phyloP scores from a whole-genome alignment of 441 rosid species.

The Pelargonium myrrhifolium region DNA sequence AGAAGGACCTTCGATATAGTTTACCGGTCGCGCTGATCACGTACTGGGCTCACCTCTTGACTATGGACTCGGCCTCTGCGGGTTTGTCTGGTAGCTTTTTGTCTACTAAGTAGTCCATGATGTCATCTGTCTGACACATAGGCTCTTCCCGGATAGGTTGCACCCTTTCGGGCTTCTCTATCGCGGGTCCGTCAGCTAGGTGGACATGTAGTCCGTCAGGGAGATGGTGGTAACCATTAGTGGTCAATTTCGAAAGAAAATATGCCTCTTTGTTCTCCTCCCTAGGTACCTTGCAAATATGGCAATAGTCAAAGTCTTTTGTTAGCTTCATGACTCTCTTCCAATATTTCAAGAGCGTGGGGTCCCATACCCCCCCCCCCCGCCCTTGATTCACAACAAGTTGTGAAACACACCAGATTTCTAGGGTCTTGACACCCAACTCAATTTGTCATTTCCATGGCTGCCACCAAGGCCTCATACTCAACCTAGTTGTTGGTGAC shows the following conservation, averaged over 20 bases:
- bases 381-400: background rate
- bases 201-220: no score
- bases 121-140: no score
- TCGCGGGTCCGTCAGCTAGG: no score
- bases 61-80: no score
- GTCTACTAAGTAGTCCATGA: no score
- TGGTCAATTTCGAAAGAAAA: background rate
- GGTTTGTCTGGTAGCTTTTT: no score
- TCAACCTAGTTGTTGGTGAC: slow-evolving; percentile 4
- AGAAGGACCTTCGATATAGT: no score
- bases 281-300: background rate
- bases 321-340: background rate
- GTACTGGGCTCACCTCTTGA: no score
- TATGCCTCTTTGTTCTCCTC: background rate
- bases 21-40: no score
- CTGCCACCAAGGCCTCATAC: background rate
- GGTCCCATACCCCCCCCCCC: background rate
- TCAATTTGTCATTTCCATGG: background rate
- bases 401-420: background rate
- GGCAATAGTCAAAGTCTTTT: background rate
- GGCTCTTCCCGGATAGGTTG: no score
- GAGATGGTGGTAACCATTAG: background rate
- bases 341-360: background rate
- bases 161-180: no score
- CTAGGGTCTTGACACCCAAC: background rate